Base-by-base conservation (phyloP, 2,329 filamentous ascomycete genomes). In the Thelonectria blattea region DNA sequence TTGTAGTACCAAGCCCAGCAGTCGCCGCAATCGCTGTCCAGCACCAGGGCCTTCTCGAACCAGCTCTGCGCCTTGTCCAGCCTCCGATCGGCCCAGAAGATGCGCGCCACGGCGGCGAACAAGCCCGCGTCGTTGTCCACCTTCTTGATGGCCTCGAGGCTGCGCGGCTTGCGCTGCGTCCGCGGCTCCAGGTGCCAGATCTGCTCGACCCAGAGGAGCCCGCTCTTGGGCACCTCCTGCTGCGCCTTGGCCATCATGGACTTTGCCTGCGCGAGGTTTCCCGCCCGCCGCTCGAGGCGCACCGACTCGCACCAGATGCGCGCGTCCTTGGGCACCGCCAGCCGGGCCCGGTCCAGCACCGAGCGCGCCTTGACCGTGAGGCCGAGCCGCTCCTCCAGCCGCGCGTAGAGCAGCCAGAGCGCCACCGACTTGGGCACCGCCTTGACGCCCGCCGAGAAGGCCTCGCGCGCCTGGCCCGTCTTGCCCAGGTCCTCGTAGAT, bases 1-100 rank as follows among this genome's bases (percentile, higher is more conserved):
- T 94, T 93, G 76, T 93, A 95, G 76, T 97, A 99, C 94, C 94
- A 99, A 18, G 93, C 94, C 96, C 96, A 99, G 11, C 88, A 91
- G 79, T 99, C 96, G 52, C 95, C 95, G 52, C 88, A 80, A 74
- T 98, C 93, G 37, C 89, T 87, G 72, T 99, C 93, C 12, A 95
- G 81, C 55, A 97, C 83, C 57, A 97, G 88, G 0, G 95, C 95
- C 78, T 96, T 97, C 78, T 97, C 93, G 75, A 99, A 99, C 95
- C 95, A 99, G 65, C 87, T 93, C 76, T 93, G 91, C 3, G 95
- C 94, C 76, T 97, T 97, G 68, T 98, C 95, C 22, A 99, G 83
- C 73, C 90, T 89, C 57, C 95, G 85, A 78, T 99, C 95, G 10
- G 86, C 88, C 95, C 95, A 99, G 79, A 99, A 97, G 67, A 98